Evolutionary conservation across 371 early-diverging fungal genomes (phyloP).

Genomic region (Catenaria anguillulae): DNA sequence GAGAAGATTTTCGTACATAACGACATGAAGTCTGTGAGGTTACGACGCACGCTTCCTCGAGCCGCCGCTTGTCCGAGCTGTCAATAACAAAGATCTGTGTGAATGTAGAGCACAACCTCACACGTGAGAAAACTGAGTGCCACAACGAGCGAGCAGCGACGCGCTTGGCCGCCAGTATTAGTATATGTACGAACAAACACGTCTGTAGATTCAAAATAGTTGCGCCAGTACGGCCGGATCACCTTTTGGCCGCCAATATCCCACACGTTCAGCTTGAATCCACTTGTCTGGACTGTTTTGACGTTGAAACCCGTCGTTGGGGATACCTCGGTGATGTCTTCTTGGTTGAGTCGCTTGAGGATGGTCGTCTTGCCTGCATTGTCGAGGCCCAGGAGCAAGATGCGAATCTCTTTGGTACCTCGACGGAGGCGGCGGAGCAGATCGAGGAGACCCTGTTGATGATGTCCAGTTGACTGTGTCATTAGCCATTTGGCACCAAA

Average conservation of each 20-base stretch:
- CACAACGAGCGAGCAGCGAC: slow-evolving; percentile 7
- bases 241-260: slow-evolving; percentile 51
- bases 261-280: slow-evolving; percentile 40
- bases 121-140: too few species aligned
- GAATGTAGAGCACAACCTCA: too few species aligned
- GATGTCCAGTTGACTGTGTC: too few species aligned
- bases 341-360: slow-evolving; percentile 30
- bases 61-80: slow-evolving; percentile 24
- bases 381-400: slow-evolving; percentile 52
- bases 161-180: background rate
- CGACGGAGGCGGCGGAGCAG: slow-evolving; percentile 21
- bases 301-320: slow-evolving; percentile 42
- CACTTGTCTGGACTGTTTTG: slow-evolving; percentile 27
- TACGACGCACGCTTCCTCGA: slow-evolving; percentile 23
- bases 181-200: slow-evolving; percentile 23
- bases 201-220: slow-evolving; percentile 51
- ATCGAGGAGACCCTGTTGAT: slow-evolving; percentile 24
- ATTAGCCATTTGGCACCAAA: too few species aligned
- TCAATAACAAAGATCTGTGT: slow-evolving; percentile 31
- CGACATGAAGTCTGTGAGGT: too few species aligned
- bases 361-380: slow-evolving; percentile 56
- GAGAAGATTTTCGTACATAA: too few species aligned
- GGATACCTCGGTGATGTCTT: slow-evolving; percentile 30
- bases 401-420: slow-evolving; percentile 29
- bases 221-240: slow-evolving; percentile 49